These are phyloP conservation scores for Rhizophagus clarus DNA, from an alignment of 192 early-diverging fungal species.

Conservation along the genomic window DNA sequence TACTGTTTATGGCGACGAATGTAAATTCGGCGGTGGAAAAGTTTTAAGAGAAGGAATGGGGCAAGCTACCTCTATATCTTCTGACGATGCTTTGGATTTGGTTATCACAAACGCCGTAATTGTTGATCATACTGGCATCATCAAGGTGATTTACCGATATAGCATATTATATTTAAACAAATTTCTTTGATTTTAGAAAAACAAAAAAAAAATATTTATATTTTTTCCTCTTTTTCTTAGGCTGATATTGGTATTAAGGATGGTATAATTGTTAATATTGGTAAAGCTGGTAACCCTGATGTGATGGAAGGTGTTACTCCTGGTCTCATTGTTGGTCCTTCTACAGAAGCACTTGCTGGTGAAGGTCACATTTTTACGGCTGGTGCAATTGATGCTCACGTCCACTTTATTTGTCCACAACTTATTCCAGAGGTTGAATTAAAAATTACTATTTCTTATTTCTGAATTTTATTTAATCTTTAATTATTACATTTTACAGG, in stretches of 20 bases:
- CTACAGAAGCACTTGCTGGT: conserved; percentile 90
- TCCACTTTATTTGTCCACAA: conserved; percentile 96
- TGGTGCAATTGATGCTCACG: conserved; percentile 91
- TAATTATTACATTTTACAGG: conserved; percentile 46
- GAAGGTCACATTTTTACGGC: conserved; percentile 93
- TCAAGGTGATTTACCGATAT: conserved; percentile 63
- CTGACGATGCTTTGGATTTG: conserved; percentile 81
- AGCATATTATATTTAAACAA: neutral
- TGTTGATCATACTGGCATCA: conserved; percentile 92
- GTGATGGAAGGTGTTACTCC: conserved; percentile 92
- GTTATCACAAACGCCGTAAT: conserved; percentile 95
- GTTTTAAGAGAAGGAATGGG: conserved; percentile 97
- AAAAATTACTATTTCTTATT: conserved; percentile 15
- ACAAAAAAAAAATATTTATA: too few relatives aligned
- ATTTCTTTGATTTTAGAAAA: too few relatives aligned
- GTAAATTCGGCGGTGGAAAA: conserved; percentile 96
- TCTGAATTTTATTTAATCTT: conserved; percentile 11
- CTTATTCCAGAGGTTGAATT: conserved; percentile 72
- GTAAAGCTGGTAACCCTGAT: conserved; percentile 97
- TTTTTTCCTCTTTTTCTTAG: conserved; percentile 35
- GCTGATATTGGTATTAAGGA: conserved; percentile 94
- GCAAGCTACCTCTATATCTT: conserved; percentile 65
- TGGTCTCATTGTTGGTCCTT: conserved; percentile 85
- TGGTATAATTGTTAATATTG: conserved; percentile 88
- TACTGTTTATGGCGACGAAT: conserved; percentile 93